A percentile compares a stretch with the other conserved stretches of the same genome.
phyloP scores from a whole-genome alignment of 805 yeast species.

The Saccharomyces mikatae region DNA sequence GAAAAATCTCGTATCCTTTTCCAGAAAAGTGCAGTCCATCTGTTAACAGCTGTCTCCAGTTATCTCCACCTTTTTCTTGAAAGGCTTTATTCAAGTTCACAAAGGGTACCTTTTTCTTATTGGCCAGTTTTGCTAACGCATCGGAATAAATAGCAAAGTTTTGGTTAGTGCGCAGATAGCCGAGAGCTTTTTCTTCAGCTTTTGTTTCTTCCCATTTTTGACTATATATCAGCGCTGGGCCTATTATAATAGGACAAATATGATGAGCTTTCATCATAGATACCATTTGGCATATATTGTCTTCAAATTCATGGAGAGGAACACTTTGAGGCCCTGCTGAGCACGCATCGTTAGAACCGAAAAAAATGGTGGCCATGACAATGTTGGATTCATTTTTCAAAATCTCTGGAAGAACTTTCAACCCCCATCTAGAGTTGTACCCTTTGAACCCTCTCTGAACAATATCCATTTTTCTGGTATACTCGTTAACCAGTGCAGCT shows the following conservation, averaged over 20 bases:
- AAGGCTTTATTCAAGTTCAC: slow-evolving; percentile 47
- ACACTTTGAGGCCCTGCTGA: slow-evolving; percentile 41
- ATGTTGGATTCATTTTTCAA: slow-evolving; percentile 42
- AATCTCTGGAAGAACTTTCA: slow-evolving; percentile 41
- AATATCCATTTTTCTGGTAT: slow-evolving; percentile 57
- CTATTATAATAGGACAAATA: slow-evolving; percentile 49
- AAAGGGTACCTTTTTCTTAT: slow-evolving; percentile 43
- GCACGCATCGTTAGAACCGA: slow-evolving; percentile 76
- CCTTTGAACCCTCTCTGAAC: slow-evolving; percentile 73
- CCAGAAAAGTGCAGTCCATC: slow-evolving; percentile 60
- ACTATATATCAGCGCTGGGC: slow-evolving; percentile 54
- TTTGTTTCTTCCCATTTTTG: slow-evolving; percentile 32
- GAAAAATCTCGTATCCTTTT: slow-evolving; percentile 44
- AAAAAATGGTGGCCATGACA: slow-evolving; percentile 48
- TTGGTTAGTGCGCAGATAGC: slow-evolving; percentile 40
- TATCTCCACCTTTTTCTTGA: slow-evolving; percentile 29
- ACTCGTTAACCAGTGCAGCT: slow-evolving; percentile 42
- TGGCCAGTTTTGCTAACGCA: slow-evolving; percentile 41
- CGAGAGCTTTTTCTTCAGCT: slow-evolving; percentile 31
- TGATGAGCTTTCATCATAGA: slow-evolving; percentile 33
- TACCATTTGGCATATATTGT: slow-evolving; percentile 42
- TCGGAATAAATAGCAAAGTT: slow-evolving; percentile 43
- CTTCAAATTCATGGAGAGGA: slow-evolving; percentile 39
- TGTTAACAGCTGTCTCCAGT: slow-evolving; percentile 35
- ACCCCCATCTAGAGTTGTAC: slow-evolving; percentile 59